Evolutionary conservation across 179 eudicot genomes (phyloP).

Genomic region (Heliamphora pulchella): DNA sequence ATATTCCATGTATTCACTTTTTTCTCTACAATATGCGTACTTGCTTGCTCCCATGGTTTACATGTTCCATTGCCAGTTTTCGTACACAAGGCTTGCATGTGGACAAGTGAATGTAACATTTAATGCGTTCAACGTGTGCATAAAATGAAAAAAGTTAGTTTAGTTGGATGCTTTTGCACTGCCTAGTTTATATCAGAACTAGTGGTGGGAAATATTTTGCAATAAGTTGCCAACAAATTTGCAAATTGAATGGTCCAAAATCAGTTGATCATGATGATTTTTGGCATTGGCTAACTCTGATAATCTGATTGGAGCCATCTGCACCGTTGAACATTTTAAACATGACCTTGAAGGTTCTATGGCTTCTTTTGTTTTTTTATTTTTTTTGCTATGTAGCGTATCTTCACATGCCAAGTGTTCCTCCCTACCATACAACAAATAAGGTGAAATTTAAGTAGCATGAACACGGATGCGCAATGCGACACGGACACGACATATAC

Average conservation of each 20-base stretch:
- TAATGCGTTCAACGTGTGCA: neutral
- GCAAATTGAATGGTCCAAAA: neutral
- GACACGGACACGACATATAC: no score
- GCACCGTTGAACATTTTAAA: neutral
- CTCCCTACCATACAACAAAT: no score
- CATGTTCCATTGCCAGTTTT: neutral
- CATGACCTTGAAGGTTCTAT: neutral
- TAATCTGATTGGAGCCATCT: neutral
- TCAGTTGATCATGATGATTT: neutral
- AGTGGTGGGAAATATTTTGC: neutral
- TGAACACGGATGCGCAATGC: no score
- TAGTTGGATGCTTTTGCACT: neutral
- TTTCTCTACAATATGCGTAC: neutral
- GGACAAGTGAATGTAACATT: neutral
- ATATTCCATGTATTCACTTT: neutral
- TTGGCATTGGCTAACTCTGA: neutral
- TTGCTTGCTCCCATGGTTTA: neutral
- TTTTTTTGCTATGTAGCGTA: no score
- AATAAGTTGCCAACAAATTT: no score
- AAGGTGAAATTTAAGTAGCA: no score
- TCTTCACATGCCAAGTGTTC: no score
- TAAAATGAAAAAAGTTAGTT: neutral
- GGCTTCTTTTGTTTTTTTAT: neutral
- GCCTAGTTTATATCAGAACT: neutral
- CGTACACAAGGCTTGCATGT: neutral